These are phyloP conservation scores for Plantago major DNA, from an alignment of 257 asterid genomes.

Conservation along the genomic window DNA sequence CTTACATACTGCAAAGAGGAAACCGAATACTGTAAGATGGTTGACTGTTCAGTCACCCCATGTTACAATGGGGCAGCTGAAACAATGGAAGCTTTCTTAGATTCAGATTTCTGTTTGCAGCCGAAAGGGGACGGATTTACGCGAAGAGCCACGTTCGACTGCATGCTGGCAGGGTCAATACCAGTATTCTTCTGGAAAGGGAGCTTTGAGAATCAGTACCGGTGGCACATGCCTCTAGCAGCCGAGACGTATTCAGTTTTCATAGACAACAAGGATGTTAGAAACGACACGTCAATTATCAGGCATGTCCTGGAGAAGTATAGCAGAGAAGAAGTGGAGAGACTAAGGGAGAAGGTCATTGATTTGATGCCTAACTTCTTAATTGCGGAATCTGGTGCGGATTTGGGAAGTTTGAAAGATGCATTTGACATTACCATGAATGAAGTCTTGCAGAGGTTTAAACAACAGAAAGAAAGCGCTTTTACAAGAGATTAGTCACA, in stretches of 20 bases:
- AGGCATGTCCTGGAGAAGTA: constrained; percentile 18
- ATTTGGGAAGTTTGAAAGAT: constrained; percentile 21
- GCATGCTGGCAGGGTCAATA: constrained; percentile 45
- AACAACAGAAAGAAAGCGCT: background rate
- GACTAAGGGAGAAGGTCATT: constrained; percentile 34
- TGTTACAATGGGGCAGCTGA: constrained; percentile 35
- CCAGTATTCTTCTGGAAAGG: constrained; percentile 46
- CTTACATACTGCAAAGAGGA: constrained; percentile 28
- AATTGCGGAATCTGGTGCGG: constrained; percentile 7
- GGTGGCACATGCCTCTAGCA: constrained; percentile 30
- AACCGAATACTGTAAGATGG: constrained; percentile 14
- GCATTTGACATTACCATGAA: constrained; percentile 25
- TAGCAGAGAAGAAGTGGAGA: constrained; percentile 28
- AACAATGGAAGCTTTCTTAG: constrained; percentile 29
- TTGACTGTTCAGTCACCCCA: constrained; percentile 25
- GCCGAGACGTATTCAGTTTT: constrained; percentile 31
- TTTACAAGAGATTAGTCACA: background rate
- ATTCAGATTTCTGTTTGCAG: constrained; percentile 40
- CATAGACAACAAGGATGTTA: constrained; percentile 25
- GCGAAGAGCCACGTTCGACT: constrained; percentile 37
- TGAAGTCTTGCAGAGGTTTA: constrained; percentile 17
- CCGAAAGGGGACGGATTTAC: constrained; percentile 42
- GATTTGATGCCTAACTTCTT: constrained; percentile 30
- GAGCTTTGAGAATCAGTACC: constrained; percentile 31
- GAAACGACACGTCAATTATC: constrained; percentile 23